Conservation (phyloP, 352 stramenopile genomes). For the Achlya hypogyna region DNA sequence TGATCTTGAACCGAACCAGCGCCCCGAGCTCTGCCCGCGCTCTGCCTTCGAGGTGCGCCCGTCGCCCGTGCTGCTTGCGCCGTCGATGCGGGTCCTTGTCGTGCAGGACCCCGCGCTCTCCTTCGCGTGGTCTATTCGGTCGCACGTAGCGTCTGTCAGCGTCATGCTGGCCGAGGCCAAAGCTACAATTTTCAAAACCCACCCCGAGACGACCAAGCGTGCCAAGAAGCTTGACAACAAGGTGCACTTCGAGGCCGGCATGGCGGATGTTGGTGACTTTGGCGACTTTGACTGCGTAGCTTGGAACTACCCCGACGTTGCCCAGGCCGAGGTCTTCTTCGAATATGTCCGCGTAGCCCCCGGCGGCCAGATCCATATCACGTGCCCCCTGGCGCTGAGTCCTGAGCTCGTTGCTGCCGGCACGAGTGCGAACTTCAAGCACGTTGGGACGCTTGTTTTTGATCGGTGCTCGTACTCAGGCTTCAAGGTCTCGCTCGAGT, state of each 20-base stretch:
- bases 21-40: conserved; percentile 62
- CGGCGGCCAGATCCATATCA: conserved; percentile 88
- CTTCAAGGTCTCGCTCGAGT: conserved; percentile 42
- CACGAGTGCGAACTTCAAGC: conserved; percentile 32
- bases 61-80: neutral
- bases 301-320: conserved; percentile 96
- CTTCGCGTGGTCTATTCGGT: neutral
- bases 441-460: conserved; percentile 83
- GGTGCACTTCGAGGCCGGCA: conserved; percentile 11
- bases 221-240: conserved; percentile 19
- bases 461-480: conserved; percentile 87
- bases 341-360: conserved; percentile 31
- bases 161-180: neutral
- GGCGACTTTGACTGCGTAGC: conserved; percentile 87
- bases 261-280: conserved; percentile 9
- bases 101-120: neutral
- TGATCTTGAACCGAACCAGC: conserved; percentile 58
- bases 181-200: neutral
- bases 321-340: conserved; percentile 85
- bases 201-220: conserved; percentile 4
- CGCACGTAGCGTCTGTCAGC: neutral
- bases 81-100: neutral
- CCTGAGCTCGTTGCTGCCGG: conserved; percentile 74
- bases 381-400: conserved; percentile 86
- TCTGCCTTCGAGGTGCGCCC: neutral